These are phyloP conservation scores for Schizosaccharomyces osmophilus DNA, from an alignment of 805 yeast genomes.

Conservation along the genomic window DNA sequence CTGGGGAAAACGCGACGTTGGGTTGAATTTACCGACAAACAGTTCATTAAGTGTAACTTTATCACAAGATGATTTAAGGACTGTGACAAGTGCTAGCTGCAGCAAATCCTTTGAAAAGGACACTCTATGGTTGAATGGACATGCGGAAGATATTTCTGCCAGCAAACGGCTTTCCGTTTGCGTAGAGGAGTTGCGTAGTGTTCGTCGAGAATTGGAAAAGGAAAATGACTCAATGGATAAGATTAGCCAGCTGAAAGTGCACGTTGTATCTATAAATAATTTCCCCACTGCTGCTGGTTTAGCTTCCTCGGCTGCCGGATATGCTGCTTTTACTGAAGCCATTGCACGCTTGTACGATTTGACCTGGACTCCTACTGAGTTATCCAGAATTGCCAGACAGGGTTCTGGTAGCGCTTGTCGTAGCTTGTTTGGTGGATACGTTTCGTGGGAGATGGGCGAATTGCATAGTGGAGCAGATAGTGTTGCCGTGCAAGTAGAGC, in stretches of 20 bases:
- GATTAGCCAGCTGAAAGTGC: slow-evolving; percentile 38
- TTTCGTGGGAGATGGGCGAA: slow-evolving; percentile 96
- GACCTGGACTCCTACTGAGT: slow-evolving; percentile 63
- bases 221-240: slow-evolving; percentile 28
- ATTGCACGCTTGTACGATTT: slow-evolving; percentile 63
- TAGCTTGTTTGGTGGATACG: slow-evolving; percentile 89
- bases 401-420: slow-evolving; percentile 98
- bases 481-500: slow-evolving; percentile 77
- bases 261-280: slow-evolving; percentile 78
- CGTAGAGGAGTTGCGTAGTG: slow-evolving; percentile 43
- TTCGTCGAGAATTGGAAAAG: slow-evolving; percentile 38
- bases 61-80: slow-evolving; percentile 71
- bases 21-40: slow-evolving; percentile 80
- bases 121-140: slow-evolving; percentile 68
- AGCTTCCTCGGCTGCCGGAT: slow-evolving; percentile 96
- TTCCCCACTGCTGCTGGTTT: slow-evolving; percentile 98
- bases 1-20: slow-evolving; percentile 93
- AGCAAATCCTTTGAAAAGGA: slow-evolving; percentile 33
- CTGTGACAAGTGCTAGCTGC: slow-evolving; percentile 72
- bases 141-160: slow-evolving; percentile 41
- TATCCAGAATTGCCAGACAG: slow-evolving; percentile 83
- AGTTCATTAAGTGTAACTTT: slow-evolving; percentile 87
- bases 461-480: slow-evolving; percentile 66
- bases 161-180: slow-evolving; percentile 32
- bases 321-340: slow-evolving; percentile 84